Evolutionary conservation across 306 rosid genomes (phyloP).

Genomic region (Prunus dulcis): DNA sequence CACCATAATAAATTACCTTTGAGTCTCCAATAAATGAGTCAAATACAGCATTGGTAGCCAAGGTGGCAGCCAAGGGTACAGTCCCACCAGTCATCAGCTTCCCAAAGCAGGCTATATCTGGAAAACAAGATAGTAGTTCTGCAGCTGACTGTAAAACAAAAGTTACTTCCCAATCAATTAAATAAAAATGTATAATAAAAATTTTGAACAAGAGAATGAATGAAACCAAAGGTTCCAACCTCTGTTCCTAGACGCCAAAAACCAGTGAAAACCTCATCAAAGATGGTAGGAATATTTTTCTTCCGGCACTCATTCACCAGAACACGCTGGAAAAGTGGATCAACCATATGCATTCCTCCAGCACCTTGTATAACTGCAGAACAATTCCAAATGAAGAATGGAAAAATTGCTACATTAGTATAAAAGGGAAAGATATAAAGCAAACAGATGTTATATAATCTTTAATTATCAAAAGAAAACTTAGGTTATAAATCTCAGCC

Average conservation of each 20-base stretch:
- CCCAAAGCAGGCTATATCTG: constrained; percentile 90
- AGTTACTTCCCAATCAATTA: constrained; percentile 23
- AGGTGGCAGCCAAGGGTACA: constrained; percentile 78
- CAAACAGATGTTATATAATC: neutral
- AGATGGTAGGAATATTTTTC: constrained; percentile 74
- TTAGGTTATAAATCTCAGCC: neutral
- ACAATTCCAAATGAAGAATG: constrained; percentile 23
- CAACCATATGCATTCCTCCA: constrained; percentile 96
- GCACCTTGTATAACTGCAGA: constrained; percentile 82
- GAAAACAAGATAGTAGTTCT: constrained; percentile 71
- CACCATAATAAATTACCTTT: constrained; percentile 52
- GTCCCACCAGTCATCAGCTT: constrained; percentile 96
- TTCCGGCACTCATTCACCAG: constrained; percentile 78
- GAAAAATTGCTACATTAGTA: constrained; percentile 17
- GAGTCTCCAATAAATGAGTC: constrained; percentile 90
- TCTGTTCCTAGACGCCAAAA: constrained; percentile 97
- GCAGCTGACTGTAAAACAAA: constrained; percentile 66
- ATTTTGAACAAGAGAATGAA: constrained; percentile 21
- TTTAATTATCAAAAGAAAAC: neutral
- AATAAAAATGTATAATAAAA: neutral
- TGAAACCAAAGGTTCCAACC: constrained; percentile 42
- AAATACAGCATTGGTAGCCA: constrained; percentile 74
- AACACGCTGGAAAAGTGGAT: constrained; percentile 94
- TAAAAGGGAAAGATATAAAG: constrained; percentile 15
- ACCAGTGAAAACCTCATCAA: constrained; percentile 95